A percentile compares a stretch with the other conserved stretches of the same genome.
phyloP scores from a whole-genome alignment of 2,329 filamentous ascomycete species.

The Aspergillus pseudoglaucus region DNA sequence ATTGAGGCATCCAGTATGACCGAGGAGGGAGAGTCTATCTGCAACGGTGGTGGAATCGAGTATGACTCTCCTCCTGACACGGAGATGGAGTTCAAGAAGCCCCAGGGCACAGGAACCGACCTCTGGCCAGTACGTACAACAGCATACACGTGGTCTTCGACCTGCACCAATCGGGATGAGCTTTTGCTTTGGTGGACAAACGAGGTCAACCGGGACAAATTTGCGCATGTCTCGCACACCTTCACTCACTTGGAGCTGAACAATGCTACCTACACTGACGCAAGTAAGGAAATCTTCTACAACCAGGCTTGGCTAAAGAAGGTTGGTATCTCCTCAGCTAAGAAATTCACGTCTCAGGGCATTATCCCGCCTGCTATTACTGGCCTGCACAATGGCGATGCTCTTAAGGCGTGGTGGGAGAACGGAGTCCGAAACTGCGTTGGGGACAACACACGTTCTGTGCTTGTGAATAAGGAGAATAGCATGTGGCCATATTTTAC shows the following conservation, averaged over 20 bases:
- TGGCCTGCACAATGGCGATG: slow-evolving; percentile 59
- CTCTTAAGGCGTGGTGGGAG: slow-evolving; percentile 52
- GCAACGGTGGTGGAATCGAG: slow-evolving; percentile 38
- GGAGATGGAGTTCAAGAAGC: slow-evolving; percentile 45
- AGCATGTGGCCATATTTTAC: slow-evolving; percentile 51
- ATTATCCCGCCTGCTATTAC: slow-evolving; percentile 60
- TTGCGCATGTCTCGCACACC: slow-evolving; percentile 56
- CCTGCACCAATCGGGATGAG: slow-evolving; percentile 46
- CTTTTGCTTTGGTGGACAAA: slow-evolving; percentile 51
- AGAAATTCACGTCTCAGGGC: slow-evolving; percentile 47
- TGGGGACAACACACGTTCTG: slow-evolving; percentile 57
- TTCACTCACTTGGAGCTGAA: slow-evolving; percentile 55
- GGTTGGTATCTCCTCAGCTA: slow-evolving; percentile 43
- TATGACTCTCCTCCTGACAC: slow-evolving; percentile 43
- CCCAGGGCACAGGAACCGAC: slow-evolving; percentile 45
- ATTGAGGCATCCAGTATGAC: slow-evolving; percentile 33
- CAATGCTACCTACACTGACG: slow-evolving; percentile 55
- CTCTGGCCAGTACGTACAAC: slow-evolving; percentile 43
- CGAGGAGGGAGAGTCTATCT: slow-evolving; percentile 16
- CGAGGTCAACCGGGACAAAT: slow-evolving; percentile 46
- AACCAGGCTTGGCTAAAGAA: slow-evolving; percentile 55
- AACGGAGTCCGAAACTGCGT: slow-evolving; percentile 56
- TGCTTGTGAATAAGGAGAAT: slow-evolving; percentile 48
- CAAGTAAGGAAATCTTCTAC: slow-evolving; percentile 52
- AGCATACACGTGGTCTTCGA: slow-evolving; percentile 43